Conservation (phyloP, 2,329 filamentous ascomycete species). For the Talaromyces rugulosus region DNA sequence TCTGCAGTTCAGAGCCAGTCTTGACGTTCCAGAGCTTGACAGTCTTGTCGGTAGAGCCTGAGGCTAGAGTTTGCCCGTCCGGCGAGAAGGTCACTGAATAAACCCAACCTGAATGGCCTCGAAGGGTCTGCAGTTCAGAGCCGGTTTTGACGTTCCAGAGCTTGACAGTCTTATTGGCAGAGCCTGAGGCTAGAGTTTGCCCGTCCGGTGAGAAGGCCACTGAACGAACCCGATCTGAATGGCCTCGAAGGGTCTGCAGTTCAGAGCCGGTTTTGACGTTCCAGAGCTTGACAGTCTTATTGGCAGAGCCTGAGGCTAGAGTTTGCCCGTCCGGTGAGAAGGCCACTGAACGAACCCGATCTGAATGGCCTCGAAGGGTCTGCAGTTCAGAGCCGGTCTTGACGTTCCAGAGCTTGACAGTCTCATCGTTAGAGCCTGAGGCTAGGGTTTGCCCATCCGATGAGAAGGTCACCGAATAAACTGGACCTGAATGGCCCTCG, state of each 20-base stretch:
- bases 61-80: not conserved
- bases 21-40: conserved; percentile 9
- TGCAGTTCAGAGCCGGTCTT: conserved; percentile 5
- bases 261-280: conserved; percentile 5
- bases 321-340: conserved; percentile 4
- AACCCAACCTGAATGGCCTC: conserved; percentile 10
- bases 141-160: conserved; percentile 10
- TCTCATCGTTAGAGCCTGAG: conserved; percentile 1
- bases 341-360: not conserved
- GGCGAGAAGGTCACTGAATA: conserved; percentile 4
- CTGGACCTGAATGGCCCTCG: conserved; percentile 21
- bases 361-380: conserved; percentile 16
- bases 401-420: conserved; percentile 15
- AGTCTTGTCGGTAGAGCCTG: conserved; percentile 1
- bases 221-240: conserved; percentile 7
- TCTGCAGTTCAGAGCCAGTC: conserved; percentile 1
- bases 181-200: conserved; percentile 1
- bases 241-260: conserved; percentile 2
- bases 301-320: not conserved
- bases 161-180: conserved; percentile 2
- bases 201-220: conserved; percentile 6
- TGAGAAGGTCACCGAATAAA: conserved; percentile 18
- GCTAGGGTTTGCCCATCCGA: not conserved
- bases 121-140: not conserved
- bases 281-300: conserved; percentile 10